These are phyloP conservation scores for Taphrina sp. DNA, from an alignment of 1,139 yeast genomes.

Conservation along the genomic window DNA sequence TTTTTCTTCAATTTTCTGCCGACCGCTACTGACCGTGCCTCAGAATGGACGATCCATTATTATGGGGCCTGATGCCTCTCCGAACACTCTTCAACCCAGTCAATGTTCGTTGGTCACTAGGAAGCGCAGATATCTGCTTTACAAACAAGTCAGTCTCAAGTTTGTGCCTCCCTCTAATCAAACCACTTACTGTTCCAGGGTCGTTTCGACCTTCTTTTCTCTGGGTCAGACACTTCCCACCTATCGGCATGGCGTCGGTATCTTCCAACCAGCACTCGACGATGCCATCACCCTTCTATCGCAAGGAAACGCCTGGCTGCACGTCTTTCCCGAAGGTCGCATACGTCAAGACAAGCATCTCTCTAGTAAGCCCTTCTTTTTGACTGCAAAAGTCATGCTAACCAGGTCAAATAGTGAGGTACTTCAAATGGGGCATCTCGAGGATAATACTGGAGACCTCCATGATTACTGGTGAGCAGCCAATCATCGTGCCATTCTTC, in stretches of 20 bases:
- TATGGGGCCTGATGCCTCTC: conserved; percentile 85
- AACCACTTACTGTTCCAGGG: conserved; percentile 17
- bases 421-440: conserved; percentile 94
- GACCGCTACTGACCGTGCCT: background rate
- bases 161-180: background rate
- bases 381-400: background rate
- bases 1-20: too few relatives aligned
- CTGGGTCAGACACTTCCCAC: conserved; percentile 85
- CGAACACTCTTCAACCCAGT: conserved; percentile 62
- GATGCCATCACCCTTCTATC: conserved; percentile 83
- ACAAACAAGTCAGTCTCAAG: conserved; percentile 51
- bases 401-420: conserved; percentile 66
- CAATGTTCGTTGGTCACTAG: conserved; percentile 87
- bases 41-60: conserved; percentile 79
- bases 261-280: conserved; percentile 86
- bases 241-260: conserved; percentile 84
- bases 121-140: conserved; percentile 89
- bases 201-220: conserved; percentile 58
- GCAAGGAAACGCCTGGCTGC: conserved; percentile 65
- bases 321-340: conserved; percentile 92
- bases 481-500: conserved; percentile 79
- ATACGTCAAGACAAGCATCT: conserved; percentile 77
- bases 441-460: conserved; percentile 68
- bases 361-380: conserved; percentile 1
- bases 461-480: conserved; percentile 51